Percentiles rank a stretch among this genome's conserved stretches.
Conservation (phyloP, 371 early-diverging fungal species). For the Mucor plumbeus region DNA sequence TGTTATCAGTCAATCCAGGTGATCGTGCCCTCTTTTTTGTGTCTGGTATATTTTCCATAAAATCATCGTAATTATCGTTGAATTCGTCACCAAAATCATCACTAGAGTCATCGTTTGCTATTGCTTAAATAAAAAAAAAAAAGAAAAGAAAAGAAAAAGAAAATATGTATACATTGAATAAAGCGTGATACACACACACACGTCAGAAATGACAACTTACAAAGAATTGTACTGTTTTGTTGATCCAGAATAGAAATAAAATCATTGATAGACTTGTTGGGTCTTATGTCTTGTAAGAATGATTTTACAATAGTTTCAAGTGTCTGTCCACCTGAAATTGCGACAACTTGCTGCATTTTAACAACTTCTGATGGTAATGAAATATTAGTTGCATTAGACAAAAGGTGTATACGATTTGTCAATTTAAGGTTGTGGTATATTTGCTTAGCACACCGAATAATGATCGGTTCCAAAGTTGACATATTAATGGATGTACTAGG, state of each 20-base stretch:
- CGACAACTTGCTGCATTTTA: conserved; percentile 34
- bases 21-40: conserved; percentile 7
- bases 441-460: conserved; percentile 37
- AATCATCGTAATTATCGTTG: neutral
- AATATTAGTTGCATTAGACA: neutral
- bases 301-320: conserved; percentile 22
- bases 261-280: conserved; percentile 31
- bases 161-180: too few species aligned
- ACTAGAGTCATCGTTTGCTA: neutral
- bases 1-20: neutral
- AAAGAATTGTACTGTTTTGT: conserved; percentile 7
- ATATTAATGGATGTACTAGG: neutral
- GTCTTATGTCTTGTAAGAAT: conserved; percentile 26
- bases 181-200: neutral
- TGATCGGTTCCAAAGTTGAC: conserved; percentile 1
- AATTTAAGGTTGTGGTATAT: conserved; percentile 43
- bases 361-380: conserved; percentile 25
- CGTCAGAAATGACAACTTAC: conserved; percentile 13
- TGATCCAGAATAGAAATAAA: conserved; percentile 24
- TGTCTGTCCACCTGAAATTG: conserved; percentile 14
- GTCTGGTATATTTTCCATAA: neutral
- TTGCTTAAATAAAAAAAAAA: neutral
- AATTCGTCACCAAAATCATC: conserved; percentile 13
- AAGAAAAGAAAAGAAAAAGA: too few species aligned
- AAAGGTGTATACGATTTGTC: conserved; percentile 24